A percentile compares a stretch with the other conserved stretches of the same genome.
Conservation (phyloP, 2,329 filamentous ascomycete species). For the Phialophora tarda region DNA sequence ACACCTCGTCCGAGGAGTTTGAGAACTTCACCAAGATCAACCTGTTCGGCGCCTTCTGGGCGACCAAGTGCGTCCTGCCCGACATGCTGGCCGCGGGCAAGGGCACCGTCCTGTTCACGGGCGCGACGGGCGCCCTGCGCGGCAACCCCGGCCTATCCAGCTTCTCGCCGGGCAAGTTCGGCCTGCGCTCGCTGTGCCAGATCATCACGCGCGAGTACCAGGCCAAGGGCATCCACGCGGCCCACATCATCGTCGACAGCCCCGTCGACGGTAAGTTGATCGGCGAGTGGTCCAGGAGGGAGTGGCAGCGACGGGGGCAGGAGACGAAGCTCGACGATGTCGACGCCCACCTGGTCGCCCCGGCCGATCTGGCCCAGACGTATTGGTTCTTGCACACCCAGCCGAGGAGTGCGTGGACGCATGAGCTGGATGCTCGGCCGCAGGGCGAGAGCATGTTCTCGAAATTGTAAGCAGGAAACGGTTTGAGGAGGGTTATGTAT, state of each 20-base stretch:
- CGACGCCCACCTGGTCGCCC: constrained; percentile 26
- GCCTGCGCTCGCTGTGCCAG: constrained; percentile 57
- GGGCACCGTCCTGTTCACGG: constrained; percentile 35
- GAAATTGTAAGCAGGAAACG: constrained; percentile 21
- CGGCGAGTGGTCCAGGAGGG: constrained; percentile 26
- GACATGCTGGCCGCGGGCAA: constrained; percentile 34
- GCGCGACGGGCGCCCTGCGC: constrained; percentile 33
- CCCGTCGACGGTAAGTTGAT: constrained; percentile 52
- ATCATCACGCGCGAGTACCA: constrained; percentile 61
- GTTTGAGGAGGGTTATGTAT: background rate
- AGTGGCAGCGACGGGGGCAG: constrained; percentile 29
- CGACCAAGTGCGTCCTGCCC: constrained; percentile 34
- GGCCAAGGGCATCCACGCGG: constrained; percentile 61
- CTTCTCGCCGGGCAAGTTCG: constrained; percentile 48
- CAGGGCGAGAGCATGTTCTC: constrained; percentile 36
- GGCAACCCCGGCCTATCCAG: constrained; percentile 33
- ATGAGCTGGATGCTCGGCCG: constrained; percentile 59
- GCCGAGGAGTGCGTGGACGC: constrained; percentile 58
- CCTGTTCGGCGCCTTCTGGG: constrained; percentile 37
- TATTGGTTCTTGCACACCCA: constrained; percentile 63
- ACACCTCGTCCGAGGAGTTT: constrained; percentile 36
- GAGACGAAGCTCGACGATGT: constrained; percentile 30
- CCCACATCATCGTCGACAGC: constrained; percentile 62
- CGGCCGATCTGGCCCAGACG: constrained; percentile 57
- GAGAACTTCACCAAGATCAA: constrained; percentile 38